phyloP scores from a whole-genome alignment of 2,329 filamentous ascomycete species.

The Chaetomiaceae sp. region DNA sequence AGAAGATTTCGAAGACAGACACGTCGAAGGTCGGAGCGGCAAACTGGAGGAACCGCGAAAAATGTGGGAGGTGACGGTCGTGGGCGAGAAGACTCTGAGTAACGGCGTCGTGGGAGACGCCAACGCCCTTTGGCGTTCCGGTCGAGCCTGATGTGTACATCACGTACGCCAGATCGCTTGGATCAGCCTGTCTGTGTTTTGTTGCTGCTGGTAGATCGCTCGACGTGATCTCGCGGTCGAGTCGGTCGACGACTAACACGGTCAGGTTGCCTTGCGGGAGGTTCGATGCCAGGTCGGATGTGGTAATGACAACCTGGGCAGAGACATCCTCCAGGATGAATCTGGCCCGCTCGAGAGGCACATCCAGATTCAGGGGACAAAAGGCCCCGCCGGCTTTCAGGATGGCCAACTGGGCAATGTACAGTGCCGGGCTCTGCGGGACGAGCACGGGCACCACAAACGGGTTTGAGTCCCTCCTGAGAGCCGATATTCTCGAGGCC shows the following conservation, averaged over 20 bases:
- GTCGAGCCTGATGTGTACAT: slow-evolving; percentile 94
- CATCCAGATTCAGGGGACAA: slow-evolving; percentile 76
- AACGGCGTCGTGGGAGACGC: slow-evolving; percentile 71
- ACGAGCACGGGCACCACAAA: slow-evolving; percentile 70
- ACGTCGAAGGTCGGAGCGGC: slow-evolving; percentile 92
- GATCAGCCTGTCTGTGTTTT: slow-evolving; percentile 17
- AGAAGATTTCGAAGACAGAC: slow-evolving; percentile 92
- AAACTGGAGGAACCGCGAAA: slow-evolving; percentile 82
- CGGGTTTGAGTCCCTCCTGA: slow-evolving; percentile 24
- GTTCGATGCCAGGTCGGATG: slow-evolving; percentile 40
- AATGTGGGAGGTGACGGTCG: slow-evolving; percentile 68
- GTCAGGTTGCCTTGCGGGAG: slow-evolving; percentile 32
- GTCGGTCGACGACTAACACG: slow-evolving; percentile 34
- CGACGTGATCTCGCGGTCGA: slow-evolving; percentile 23
- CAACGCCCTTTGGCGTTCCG: slow-evolving; percentile 82
- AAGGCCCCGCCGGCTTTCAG: slow-evolving; percentile 80
- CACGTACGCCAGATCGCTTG: slow-evolving; percentile 66
- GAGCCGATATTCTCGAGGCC: slow-evolving; percentile 44
- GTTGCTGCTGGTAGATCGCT: not conserved
- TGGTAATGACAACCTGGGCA: slow-evolving; percentile 65
- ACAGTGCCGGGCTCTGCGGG: slow-evolving; percentile 71
- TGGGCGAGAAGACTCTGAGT: slow-evolving; percentile 82
- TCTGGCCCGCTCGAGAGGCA: slow-evolving; percentile 67
- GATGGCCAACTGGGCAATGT: slow-evolving; percentile 70
- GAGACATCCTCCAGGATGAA: slow-evolving; percentile 78